phyloP scores from a whole-genome alignment of 1,139 yeast genomes.

The Nakaseomyces uthaithaninus region DNA sequence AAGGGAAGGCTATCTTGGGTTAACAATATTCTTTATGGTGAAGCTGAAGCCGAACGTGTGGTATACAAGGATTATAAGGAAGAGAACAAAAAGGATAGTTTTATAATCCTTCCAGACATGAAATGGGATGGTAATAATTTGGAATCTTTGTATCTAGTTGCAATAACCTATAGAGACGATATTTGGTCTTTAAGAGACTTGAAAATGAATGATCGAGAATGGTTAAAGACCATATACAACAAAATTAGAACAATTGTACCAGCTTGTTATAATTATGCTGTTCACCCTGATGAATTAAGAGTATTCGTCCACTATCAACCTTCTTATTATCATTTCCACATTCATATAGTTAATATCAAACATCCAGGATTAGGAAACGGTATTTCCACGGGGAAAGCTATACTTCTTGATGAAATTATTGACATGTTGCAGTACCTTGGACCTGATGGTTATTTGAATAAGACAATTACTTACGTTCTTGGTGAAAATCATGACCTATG shows the following conservation, averaged over 20 bases:
- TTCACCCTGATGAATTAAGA: slow-evolving; percentile 42
- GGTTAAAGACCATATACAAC: slow-evolving; percentile 41
- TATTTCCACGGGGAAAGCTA: slow-evolving; percentile 70
- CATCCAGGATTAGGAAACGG: slow-evolving; percentile 73
- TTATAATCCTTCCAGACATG: slow-evolving; percentile 68
- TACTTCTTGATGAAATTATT: slow-evolving; percentile 71
- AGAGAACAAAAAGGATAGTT: slow-evolving; percentile 44
- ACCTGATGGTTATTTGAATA: slow-evolving; percentile 41
- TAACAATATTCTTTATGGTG: slow-evolving; percentile 68
- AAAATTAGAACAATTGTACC: slow-evolving; percentile 44
- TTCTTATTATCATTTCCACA: slow-evolving; percentile 88
- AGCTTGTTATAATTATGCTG: slow-evolving; percentile 36
- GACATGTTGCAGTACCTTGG: slow-evolving; percentile 56
- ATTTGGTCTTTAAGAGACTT: slow-evolving; percentile 72
- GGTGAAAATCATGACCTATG: slow-evolving; percentile 77
- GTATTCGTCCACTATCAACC: slow-evolving; percentile 89
- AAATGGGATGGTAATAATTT: slow-evolving; percentile 82
- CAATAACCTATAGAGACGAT: slow-evolving; percentile 63
- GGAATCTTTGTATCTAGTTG: slow-evolving; percentile 67
- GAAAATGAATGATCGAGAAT: slow-evolving; percentile 47
- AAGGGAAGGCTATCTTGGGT: slow-evolving; percentile 79
- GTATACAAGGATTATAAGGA: slow-evolving; percentile 29
- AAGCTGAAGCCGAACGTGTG: slow-evolving; percentile 76
- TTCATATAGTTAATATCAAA: slow-evolving; percentile 71
- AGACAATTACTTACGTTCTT: slow-evolving; percentile 47